Base-by-base conservation (phyloP, 1,139 yeast genomes). In the Diutina sp. region DNA sequence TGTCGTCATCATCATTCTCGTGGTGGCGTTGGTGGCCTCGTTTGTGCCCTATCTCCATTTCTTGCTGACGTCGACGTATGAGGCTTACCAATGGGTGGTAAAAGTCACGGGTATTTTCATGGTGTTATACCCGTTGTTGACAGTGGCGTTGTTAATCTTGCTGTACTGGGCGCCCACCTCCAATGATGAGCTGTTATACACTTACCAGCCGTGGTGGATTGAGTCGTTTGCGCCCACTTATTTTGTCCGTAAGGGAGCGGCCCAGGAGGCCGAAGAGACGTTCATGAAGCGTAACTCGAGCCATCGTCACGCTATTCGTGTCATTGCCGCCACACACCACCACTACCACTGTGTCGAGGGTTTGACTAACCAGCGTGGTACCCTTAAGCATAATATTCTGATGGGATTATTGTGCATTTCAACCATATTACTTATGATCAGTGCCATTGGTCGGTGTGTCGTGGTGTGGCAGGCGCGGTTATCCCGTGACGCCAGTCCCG, bases 191-290 rank as follows among this genome's bases (percentile, higher is more conserved):
- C 69, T 72, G 55, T 71, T 83, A 52, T 73, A 77, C 62, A 83
- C 89, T 21, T 82, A 82, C 65, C 93, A 86, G 67, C 89, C 95
- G 46, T 84, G 85, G 78, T 87, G 95, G 95, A 83, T 87, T 64
- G 84, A 84, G 65, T 77, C 83, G 1, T 84, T 85, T 63, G 65
- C 71, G 18, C 76, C 84, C 14, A 69, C 73, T 52, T 84, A 84
- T 66, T 84, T 75, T 66, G 83, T 82, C 28, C 73, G 73, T 61
- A 75, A 73, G 51, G 72, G 73, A 63, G 79, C 84, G 38, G 71
- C 76, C 5, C 69, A 66, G 54, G 68, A 69, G 50, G 86, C 85
- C n/a, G 83, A 74, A 61, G 72, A 70, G 46, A 65, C 82, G 0
- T 82, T 83, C 61, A 71, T 77, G 71, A 73, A 74, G 60, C 73